Evolutionary conservation across 2,329 filamentous ascomycete genomes (phyloP).

Genomic region (Onygenales sp.): DNA sequence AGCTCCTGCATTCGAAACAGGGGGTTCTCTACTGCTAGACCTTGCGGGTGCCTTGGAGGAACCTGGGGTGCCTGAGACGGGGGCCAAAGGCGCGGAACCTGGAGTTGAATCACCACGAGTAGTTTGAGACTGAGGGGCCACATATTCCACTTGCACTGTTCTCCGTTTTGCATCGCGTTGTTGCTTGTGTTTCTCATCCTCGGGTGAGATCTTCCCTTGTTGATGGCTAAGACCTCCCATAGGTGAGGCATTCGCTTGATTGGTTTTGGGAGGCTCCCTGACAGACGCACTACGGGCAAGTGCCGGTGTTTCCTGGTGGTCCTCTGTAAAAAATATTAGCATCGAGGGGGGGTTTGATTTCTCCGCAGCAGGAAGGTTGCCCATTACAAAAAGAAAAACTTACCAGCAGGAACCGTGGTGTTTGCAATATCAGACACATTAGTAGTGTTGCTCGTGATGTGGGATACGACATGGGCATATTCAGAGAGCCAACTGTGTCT

Average conservation of each 20-base stretch:
- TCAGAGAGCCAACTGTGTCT: constrained; percentile 97
- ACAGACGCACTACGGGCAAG: constrained; percentile 87
- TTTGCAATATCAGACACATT: constrained; percentile 77
- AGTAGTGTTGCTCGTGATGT: constrained; percentile 93
- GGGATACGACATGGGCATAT: constrained; percentile 90
- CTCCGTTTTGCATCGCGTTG: constrained; percentile 73
- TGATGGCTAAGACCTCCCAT: constrained; percentile 59
- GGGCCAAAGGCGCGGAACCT: constrained; percentile 19
- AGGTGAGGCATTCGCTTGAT: constrained; percentile 16
- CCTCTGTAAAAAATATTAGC: constrained; percentile 26
- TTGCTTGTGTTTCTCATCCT: constrained; percentile 38
- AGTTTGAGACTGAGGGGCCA: constrained; percentile 80
- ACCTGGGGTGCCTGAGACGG: constrained; percentile 12
- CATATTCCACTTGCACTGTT: constrained; percentile 96
- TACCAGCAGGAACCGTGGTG: constrained; percentile 57
- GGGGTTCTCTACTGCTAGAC: constrained; percentile 35
- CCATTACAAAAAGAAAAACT: constrained; percentile 12
- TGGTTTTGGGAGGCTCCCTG: constrained; percentile 66
- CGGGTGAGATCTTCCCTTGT: constrained; percentile 62
- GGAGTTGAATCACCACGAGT: constrained; percentile 53
- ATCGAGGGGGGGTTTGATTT: not conserved
- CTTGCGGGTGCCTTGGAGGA: constrained; percentile 23
- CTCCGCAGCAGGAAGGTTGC: too few relatives aligned
- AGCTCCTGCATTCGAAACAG: constrained; percentile 27
- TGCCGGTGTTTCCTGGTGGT: constrained; percentile 48